Evolutionary conservation across 371 early-diverging fungal genomes (phyloP).

Genomic region (Rhizopus microsporus): DNA sequence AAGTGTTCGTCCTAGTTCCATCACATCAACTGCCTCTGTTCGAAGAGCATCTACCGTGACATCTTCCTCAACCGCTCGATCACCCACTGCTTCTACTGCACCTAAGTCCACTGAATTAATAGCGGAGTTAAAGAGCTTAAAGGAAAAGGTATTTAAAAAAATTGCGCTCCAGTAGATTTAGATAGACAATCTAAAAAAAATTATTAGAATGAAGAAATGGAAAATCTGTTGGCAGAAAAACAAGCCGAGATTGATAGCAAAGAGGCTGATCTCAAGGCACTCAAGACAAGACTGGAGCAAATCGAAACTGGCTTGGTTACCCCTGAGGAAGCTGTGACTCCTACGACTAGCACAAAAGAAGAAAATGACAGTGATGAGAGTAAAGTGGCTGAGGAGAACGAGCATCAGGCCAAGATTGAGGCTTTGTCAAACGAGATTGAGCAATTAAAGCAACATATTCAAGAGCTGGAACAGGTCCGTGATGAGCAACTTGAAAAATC

Average conservation of each 20-base stretch:
- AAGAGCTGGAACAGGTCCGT: constrained; percentile 10
- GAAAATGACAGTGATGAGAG: constrained; percentile 1
- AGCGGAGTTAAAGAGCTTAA: constrained; percentile 26
- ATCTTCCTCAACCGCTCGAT: constrained; percentile 12
- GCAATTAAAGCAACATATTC: not conserved
- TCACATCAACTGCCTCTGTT: constrained; percentile 11
- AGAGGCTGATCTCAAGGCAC: constrained; percentile 17
- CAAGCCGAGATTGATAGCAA: constrained; percentile 21
- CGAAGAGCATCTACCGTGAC: constrained; percentile 19
- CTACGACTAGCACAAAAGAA: constrained; percentile 6
- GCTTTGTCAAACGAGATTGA: not conserved
- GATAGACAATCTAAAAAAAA: not conserved
- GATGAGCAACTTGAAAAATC: constrained; percentile 12
- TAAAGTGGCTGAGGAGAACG: not conserved
- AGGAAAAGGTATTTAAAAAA: constrained; percentile 27
- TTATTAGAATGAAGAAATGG: constrained; percentile 27
- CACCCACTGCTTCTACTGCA: constrained; percentile 11
- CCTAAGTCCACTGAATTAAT: constrained; percentile 23
- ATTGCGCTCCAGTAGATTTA: not conserved
- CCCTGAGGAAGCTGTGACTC: constrained; percentile 16
- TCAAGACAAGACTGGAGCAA: constrained; percentile 20
- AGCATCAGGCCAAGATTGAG: not conserved
- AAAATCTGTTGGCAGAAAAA: constrained; percentile 20
- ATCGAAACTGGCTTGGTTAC: constrained; percentile 27
- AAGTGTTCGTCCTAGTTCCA: not conserved